Conservation (phyloP, 2,329 filamentous ascomycete genomes). For the Chrysosphaeria jannelii region DNA sequence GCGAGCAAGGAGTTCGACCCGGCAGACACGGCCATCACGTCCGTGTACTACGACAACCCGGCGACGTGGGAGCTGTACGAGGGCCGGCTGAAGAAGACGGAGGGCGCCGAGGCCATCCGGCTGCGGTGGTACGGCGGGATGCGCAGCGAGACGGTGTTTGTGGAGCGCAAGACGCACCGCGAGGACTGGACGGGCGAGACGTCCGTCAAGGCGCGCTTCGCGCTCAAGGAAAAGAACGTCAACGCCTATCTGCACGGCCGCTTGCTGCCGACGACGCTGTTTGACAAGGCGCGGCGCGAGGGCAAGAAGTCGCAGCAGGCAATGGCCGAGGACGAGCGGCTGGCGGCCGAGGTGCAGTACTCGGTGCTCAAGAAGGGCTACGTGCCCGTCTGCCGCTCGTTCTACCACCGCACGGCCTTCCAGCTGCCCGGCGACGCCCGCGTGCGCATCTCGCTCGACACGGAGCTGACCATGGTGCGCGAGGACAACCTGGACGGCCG, state of each 20-base stretch:
- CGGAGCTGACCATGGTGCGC: slow-evolving; percentile 77
- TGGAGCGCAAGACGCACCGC: slow-evolving; percentile 91
- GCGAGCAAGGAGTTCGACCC: slow-evolving; percentile 83
- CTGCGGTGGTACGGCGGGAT: slow-evolving; percentile 94
- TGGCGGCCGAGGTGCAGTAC: slow-evolving; percentile 83
- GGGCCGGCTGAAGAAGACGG: slow-evolving; percentile 86
- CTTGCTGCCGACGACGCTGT: slow-evolving; percentile 61
- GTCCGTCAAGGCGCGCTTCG: slow-evolving; percentile 90
- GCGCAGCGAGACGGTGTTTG: slow-evolving; percentile 82
- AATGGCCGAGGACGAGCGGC: slow-evolving; percentile 67
- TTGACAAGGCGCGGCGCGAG: slow-evolving; percentile 86
- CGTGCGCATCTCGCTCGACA: slow-evolving; percentile 88
- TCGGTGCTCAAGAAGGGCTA: slow-evolving; percentile 68
- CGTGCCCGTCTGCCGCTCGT: slow-evolving; percentile 70
- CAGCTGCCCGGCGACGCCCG: slow-evolving; percentile 88
- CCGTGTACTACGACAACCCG: slow-evolving; percentile 93
- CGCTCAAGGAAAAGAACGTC: slow-evolving; percentile 89
- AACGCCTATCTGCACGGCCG: slow-evolving; percentile 70
- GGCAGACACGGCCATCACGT: slow-evolving; percentile 81
- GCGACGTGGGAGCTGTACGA: slow-evolving; percentile 84
- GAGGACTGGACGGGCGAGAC: slow-evolving; percentile 99
- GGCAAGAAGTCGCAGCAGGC: slow-evolving; percentile 81
- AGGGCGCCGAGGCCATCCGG: slow-evolving; percentile 88
- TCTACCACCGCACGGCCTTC: slow-evolving; percentile 95
- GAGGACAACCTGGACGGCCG: slow-evolving; percentile 82